Percentiles rank a stretch among this genome's conserved stretches.
phyloP scores from a whole-genome alignment of 148 eudicot species.

The Fagopyrum tataricum region DNA sequence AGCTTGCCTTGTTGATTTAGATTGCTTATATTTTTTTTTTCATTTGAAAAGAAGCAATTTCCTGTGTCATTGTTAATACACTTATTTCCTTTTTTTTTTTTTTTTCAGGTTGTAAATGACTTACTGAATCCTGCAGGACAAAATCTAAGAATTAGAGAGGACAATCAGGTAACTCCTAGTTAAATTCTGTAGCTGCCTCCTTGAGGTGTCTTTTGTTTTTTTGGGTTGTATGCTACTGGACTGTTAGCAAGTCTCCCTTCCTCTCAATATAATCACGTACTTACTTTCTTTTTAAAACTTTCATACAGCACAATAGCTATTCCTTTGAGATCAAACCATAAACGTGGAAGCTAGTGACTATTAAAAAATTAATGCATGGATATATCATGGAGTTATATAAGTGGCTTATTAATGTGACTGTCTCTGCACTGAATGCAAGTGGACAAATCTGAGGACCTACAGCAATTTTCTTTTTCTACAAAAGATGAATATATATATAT shows the following conservation, averaged over 20 bases:
- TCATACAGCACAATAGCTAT: neutral
- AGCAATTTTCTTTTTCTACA: neutral
- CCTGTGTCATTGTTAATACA: neutral
- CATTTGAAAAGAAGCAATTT: neutral
- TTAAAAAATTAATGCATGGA: neutral
- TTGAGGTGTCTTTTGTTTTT: neutral
- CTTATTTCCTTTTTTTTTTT: constrained; percentile 16
- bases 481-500: neutral
- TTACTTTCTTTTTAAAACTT: neutral
- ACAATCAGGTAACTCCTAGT: constrained; percentile 55
- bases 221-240: neutral
- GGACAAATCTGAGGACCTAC: neutral
- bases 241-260: neutral
- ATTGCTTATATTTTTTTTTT: neutral
- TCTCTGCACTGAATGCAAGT: neutral
- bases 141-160: constrained; percentile 90
- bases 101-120: constrained; percentile 93
- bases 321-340: constrained; percentile 4
- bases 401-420: neutral
- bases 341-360: neutral
- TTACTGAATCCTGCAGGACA: constrained; percentile 98
- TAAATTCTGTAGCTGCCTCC: neutral
- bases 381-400: neutral
- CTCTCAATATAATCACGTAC: neutral
- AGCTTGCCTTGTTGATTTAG: neutral